Evolutionary conservation across 257 asterid genomes (phyloP).

Genomic region (Ajuga chamaepitys): DNA sequence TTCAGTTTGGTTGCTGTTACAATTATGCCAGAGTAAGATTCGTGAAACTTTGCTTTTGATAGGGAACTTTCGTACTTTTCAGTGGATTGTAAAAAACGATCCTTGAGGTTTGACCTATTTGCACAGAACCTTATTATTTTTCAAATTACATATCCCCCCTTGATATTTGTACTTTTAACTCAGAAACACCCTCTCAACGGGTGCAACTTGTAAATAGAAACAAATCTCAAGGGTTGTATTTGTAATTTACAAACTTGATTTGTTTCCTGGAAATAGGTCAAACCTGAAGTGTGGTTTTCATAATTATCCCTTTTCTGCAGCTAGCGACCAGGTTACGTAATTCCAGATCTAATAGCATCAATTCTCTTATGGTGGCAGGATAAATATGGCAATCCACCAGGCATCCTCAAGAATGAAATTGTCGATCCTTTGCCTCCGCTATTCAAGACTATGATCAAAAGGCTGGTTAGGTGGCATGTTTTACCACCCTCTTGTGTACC

Average conservation of each 20-base stretch:
- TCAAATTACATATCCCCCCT: no score
- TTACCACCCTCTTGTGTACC: slow-evolving; percentile 79
- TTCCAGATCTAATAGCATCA: neutral
- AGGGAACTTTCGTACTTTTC: neutral
- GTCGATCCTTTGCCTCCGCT: slow-evolving; percentile 74
- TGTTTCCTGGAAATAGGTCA: no score
- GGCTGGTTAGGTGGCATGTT: slow-evolving; percentile 70
- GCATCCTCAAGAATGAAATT: slow-evolving; percentile 50
- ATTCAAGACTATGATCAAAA: slow-evolving; percentile 61
- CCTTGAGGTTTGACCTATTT: no score
- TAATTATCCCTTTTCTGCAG: neutral
- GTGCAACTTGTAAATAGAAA: no score
- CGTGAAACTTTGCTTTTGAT: slow-evolving; percentile 7
- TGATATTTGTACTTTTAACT: no score
- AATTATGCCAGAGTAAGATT: slow-evolving; percentile 57
- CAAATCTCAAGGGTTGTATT: no score
- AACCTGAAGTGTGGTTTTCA: no score
- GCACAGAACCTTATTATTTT: no score
- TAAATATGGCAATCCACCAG: slow-evolving; percentile 75
- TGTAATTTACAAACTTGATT: no score
- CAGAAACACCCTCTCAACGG: no score
- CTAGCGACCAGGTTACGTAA: neutral
- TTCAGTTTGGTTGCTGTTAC: slow-evolving; percentile 92
- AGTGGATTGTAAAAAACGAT: neutral
- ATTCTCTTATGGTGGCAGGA: slow-evolving; percentile 35